phyloP scores from a whole-genome alignment of 2,329 filamentous ascomycete species.

The Achaetomium macrosporum region DNA sequence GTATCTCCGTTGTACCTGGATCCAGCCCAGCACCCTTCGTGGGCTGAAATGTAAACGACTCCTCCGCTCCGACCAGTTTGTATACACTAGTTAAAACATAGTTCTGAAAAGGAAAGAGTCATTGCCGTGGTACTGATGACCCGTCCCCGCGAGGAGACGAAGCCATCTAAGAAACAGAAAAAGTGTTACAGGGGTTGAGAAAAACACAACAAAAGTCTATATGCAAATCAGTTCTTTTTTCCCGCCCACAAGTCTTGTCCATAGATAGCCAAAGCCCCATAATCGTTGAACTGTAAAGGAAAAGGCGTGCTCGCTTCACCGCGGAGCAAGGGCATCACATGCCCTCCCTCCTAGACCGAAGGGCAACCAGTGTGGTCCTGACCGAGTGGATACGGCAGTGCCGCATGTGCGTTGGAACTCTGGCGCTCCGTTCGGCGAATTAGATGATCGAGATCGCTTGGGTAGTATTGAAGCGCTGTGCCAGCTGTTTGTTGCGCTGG shows the following conservation, averaged over 20 bases:
- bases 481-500: slow-evolving; percentile 6
- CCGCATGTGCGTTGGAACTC: not conserved
- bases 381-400: not conserved
- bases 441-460: slow-evolving; percentile 11
- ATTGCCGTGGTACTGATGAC: slow-evolving; percentile 9
- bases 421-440: not conserved
- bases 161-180: slow-evolving; percentile 13
- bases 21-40: slow-evolving; percentile 28
- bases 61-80: slow-evolving; percentile 21
- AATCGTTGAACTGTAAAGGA: slow-evolving; percentile 7
- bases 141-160: slow-evolving; percentile 15
- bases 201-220: slow-evolving; percentile 24
- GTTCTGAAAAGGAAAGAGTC: slow-evolving; percentile 13
- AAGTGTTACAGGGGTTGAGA: slow-evolving; percentile 8
- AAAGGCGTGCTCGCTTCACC: not conserved
- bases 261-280: slow-evolving; percentile 14
- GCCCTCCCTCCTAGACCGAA: not conserved
- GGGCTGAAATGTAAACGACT: slow-evolving; percentile 19
- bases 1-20: slow-evolving; percentile 31
- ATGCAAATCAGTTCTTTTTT: slow-evolving; percentile 24
- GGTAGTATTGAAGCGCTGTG: not conserved
- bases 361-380: not conserved
- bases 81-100: slow-evolving; percentile 25
- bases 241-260: slow-evolving; percentile 22
- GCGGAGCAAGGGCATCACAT: not conserved